phyloP scores from a whole-genome alignment of 331 rosid genomes.

The Erythrophleum ivorense region DNA sequence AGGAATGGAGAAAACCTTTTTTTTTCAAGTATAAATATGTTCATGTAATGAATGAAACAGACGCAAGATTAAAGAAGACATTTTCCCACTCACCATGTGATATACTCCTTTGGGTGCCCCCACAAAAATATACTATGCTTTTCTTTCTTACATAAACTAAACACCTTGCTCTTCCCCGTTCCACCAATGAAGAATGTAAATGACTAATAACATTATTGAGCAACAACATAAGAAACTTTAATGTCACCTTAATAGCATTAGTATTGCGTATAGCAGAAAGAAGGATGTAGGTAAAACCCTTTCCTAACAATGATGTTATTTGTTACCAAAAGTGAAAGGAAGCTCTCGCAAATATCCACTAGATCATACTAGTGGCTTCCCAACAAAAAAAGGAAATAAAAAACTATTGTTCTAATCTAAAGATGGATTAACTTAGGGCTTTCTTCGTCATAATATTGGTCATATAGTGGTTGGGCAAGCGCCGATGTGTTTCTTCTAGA shows the following conservation, averaged over 20 bases:
- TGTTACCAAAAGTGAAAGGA: constrained; percentile 42
- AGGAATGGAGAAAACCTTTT: too few species aligned
- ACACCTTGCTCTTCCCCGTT: too few species aligned
- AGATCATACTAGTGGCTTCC: constrained; percentile 23
- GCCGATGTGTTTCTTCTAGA: constrained; percentile 6
- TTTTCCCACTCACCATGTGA: too few species aligned
- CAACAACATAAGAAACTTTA: constrained; percentile 15
- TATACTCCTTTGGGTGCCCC: too few species aligned
- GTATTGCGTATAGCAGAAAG: constrained; percentile 14
- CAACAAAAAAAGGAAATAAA: neutral
- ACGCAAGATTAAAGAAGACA: too few species aligned
- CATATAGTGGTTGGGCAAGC: constrained; percentile 28
- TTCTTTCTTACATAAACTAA: too few species aligned
- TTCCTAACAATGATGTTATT: constrained; percentile 45
- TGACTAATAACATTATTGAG: neutral
- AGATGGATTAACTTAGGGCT: constrained; percentile 28
- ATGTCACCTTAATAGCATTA: constrained; percentile 19
- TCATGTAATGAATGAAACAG: too few species aligned
- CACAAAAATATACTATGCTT: too few species aligned
- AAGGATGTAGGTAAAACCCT: constrained; percentile 36
- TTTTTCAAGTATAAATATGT: too few species aligned
- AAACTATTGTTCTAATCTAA: constrained; percentile 47
- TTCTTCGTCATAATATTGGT: constrained; percentile 54
- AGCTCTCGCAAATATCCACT: constrained; percentile 25
- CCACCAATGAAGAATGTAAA: neutral